Base-by-base conservation (phyloP, 1,284 basidiomycete genomes). In the Apiotrichum gracile region DNA sequence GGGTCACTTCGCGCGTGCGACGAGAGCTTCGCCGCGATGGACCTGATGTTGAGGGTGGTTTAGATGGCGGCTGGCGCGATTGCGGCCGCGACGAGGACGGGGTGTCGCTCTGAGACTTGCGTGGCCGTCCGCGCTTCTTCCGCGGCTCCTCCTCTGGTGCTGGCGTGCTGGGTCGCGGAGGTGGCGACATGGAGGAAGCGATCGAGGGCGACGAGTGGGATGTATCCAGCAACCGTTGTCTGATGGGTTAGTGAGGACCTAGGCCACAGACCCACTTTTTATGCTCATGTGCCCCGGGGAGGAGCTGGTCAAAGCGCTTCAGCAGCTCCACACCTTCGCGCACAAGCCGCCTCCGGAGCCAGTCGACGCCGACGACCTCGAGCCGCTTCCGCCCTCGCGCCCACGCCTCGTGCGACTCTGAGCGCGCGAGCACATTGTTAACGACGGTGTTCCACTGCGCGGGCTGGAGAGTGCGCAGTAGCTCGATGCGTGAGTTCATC, bases 401-500 rank as follows among this genome's bases (percentile, higher is more conserved):
- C 66, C 71, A 69, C 13, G 39, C 42, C 1, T 38, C 35, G 17
- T 51, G 46, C 3, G 27, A 24, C 21, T 57, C 59, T 1, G 48
- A n/a, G 14, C 59, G 47, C 10, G 50, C 33, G 8, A 61, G 53
- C 5, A 61, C 45, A 2, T 64, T 64, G 4, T 24, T 46, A 16
- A 70, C 63, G 2, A 70, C 58, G 0, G 55, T 41, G 9, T 55
- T 34, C 69, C 69, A 72, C 38, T 65, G 51, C 10, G 52, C 35
- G 6, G 47, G 55, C 2, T 67, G 61, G 57, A 72, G 63, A 33
- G 60, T 79, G 57, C 81, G 82, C 54, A 94, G 78, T 67, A 91
- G 85, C 42, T 93, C 90, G 59, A 93, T 87, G 31, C 91, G 83
- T 65, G 89, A 84, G 65, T 86, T 85, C 64, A 96, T 83, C 72